Evolutionary conservation across 2,329 filamentous ascomycete species (phyloP).

Genomic region (Beauveria varroae): DNA sequence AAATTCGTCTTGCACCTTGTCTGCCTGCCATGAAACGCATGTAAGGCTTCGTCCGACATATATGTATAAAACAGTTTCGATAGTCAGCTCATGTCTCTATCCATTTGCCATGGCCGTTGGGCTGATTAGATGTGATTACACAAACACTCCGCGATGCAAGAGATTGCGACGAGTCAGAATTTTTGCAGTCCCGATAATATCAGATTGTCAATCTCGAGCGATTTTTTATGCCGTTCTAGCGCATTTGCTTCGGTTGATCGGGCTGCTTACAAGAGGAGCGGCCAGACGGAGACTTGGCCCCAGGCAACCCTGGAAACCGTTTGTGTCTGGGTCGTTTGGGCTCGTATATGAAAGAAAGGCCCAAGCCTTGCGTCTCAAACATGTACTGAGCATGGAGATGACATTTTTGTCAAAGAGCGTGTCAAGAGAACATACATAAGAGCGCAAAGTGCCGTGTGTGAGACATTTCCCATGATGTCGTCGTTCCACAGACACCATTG

Average conservation of each 20-base stretch:
- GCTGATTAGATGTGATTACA: neutral
- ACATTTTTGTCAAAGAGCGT: too few relatives aligned
- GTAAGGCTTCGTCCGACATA: neutral
- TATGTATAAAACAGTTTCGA: neutral
- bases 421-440: too few relatives aligned
- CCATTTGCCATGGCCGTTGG: neutral
- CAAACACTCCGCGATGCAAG: neutral
- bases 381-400: too few relatives aligned
- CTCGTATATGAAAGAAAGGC: too few relatives aligned
- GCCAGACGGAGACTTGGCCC: neutral
- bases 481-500: too few relatives aligned
- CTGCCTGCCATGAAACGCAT: neutral
- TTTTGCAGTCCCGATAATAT: too few relatives aligned
- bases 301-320: neutral
- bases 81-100: neutral
- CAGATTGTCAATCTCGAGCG: neutral
- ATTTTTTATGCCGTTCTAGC: too few relatives aligned
- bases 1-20: neutral
- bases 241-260: neutral
- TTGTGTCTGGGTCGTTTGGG: too few relatives aligned
- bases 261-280: neutral
- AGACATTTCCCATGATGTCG: too few relatives aligned
- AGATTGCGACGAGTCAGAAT: too few relatives aligned
- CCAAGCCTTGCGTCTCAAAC: too few relatives aligned
- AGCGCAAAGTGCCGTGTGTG: too few relatives aligned